Percentiles rank a stretch among this genome's conserved stretches.
These are phyloP conservation scores for Ophiocordyceps sinensis DNA, from an alignment of 2,329 filamentous ascomycete genomes.

Conservation along the genomic window DNA sequence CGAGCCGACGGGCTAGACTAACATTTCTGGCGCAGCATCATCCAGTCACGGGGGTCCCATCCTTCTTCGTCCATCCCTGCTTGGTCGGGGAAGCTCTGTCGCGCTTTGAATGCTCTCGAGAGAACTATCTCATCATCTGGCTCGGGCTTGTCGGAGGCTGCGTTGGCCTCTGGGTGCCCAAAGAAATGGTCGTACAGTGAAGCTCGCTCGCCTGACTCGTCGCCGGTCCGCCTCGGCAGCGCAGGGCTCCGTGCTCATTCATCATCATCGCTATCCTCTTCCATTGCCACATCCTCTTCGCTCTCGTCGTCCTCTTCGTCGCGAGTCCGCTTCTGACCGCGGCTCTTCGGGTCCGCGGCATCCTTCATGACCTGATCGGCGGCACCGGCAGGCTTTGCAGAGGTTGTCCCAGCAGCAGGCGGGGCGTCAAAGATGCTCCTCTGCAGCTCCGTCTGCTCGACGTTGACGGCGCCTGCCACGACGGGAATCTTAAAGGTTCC, in stretches of 20 bases:
- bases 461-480: slow-evolving; percentile 33
- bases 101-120: slow-evolving; percentile 42
- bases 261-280: slow-evolving; percentile 61
- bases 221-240: not conserved
- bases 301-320: slow-evolving; percentile 55
- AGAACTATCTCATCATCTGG: slow-evolving; percentile 76
- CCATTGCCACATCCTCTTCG: slow-evolving; percentile 54
- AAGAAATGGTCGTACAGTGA: slow-evolving; percentile 42
- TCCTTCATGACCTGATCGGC: slow-evolving; percentile 35
- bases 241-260: slow-evolving; percentile 28
- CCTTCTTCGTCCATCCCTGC: slow-evolving; percentile 90
- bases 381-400: slow-evolving; percentile 33
- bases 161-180: slow-evolving; percentile 65
- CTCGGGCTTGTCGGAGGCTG: slow-evolving; percentile 72
- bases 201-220: not conserved
- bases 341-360: slow-evolving; percentile 36
- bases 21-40: slow-evolving; percentile 50
- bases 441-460: slow-evolving; percentile 58
- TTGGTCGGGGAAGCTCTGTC: slow-evolving; percentile 70
- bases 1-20: slow-evolving; percentile 5
- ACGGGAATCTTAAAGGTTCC: slow-evolving; percentile 68
- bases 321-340: slow-evolving; percentile 56
- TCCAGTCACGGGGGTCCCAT: slow-evolving; percentile 61
- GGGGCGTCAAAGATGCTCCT: slow-evolving; percentile 68
- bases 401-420: slow-evolving; percentile 29